A percentile compares a stretch with the other conserved stretches of the same genome.
Conservation (phyloP, 2,329 filamentous ascomycete genomes). For the Dactylellina drechsleri region DNA sequence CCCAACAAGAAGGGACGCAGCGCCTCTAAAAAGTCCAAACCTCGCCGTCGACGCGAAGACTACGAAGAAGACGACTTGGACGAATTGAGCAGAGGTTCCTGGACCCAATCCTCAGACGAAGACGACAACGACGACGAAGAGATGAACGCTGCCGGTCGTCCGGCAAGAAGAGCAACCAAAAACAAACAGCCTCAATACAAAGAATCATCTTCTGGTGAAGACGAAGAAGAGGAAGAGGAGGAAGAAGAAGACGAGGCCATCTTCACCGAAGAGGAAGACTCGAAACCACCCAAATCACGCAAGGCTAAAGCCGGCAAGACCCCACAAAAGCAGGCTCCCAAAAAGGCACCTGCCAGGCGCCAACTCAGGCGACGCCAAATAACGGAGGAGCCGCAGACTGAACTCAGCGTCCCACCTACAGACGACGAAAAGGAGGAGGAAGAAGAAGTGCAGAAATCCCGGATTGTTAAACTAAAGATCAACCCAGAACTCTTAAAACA, state of each 20-base stretch:
- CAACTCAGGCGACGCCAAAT: constrained; percentile 27
- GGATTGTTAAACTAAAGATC: constrained; percentile 32
- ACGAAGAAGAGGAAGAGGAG: not conserved
- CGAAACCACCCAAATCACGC: constrained; percentile 25
- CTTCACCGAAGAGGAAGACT: constrained; percentile 41
- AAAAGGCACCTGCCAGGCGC: constrained; percentile 36
- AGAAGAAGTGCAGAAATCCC: constrained; percentile 10
- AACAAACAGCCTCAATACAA: constrained; percentile 49
- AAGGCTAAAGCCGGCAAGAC: constrained; percentile 49
- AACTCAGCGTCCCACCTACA: constrained; percentile 47
- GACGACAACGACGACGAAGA: constrained; percentile 44
- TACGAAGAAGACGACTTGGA: constrained; percentile 53
- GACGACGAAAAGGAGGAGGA: constrained; percentile 51
- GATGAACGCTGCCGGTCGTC: constrained; percentile 56
- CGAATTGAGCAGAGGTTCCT: constrained; percentile 48
- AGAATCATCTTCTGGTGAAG: constrained; percentile 50
- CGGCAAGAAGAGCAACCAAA: constrained; percentile 50
- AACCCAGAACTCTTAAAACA: constrained; percentile 8
- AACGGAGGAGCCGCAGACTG: constrained; percentile 36
- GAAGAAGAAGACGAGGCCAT: constrained; percentile 41
- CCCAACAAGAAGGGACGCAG: constrained; percentile 32
- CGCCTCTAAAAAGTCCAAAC: constrained; percentile 33
- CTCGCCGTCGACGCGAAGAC: constrained; percentile 38
- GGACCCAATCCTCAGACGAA: constrained; percentile 19
- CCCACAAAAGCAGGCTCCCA: constrained; percentile 37